Conservation (phyloP, 352 stramenopile species). For the Pythium biforme region DNA sequence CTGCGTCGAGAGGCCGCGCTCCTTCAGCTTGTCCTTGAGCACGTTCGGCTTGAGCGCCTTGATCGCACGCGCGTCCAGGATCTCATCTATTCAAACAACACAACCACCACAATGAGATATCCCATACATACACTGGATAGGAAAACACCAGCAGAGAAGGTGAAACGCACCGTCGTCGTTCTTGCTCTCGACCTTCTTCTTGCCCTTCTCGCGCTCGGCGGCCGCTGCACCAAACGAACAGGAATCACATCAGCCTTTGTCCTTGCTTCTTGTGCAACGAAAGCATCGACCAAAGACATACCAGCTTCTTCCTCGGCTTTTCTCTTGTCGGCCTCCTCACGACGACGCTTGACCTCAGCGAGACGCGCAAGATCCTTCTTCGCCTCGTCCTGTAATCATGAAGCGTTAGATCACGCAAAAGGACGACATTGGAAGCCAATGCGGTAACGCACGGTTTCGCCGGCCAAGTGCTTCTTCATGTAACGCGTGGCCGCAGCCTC, state of each 20-base stretch:
- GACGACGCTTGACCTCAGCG: constrained; percentile 72
- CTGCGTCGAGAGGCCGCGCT: constrained; percentile 78
- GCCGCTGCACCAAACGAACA: constrained; percentile 32
- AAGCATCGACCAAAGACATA: constrained; percentile 15
- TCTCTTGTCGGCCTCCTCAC: constrained; percentile 76
- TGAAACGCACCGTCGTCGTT: constrained; percentile 65
- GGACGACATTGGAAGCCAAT: neutral
- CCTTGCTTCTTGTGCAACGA: neutral
- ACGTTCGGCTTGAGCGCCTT: constrained; percentile 85
- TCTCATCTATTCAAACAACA: constrained; percentile 46
- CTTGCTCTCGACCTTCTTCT: constrained; percentile 64
- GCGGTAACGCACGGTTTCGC: constrained; percentile 56
- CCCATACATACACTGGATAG: no score
- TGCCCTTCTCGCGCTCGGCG: constrained; percentile 58
- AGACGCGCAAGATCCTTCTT: constrained; percentile 86
- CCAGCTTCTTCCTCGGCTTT: constrained; percentile 81
- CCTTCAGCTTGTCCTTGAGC: constrained; percentile 89
- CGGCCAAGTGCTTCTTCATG: constrained; percentile 82
- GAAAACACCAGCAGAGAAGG: neutral
- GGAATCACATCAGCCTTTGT: neutral
- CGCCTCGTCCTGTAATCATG: constrained; percentile 57
- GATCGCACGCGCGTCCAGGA: constrained; percentile 78
- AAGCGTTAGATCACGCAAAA: no score
- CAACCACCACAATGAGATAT: neutral
- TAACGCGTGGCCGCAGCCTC: constrained; percentile 69